Conservation (phyloP, 2,329 filamentous ascomycete species). For the Colletotrichum echinochloae region DNA sequence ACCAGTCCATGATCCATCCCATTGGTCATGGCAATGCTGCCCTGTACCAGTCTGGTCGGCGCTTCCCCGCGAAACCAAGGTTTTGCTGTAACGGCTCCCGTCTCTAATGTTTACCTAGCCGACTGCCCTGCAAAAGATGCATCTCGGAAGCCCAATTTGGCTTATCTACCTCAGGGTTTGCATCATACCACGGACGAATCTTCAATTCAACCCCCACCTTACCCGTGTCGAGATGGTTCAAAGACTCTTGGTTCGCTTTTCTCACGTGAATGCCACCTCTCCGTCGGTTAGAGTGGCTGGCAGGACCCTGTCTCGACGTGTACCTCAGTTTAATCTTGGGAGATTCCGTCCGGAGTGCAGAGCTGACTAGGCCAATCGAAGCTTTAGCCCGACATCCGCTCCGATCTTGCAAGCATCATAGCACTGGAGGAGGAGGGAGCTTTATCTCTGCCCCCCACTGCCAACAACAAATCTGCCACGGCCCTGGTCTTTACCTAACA, state of each 20-base stretch:
- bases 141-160: slow-evolving; percentile 36
- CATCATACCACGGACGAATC: slow-evolving; percentile 27
- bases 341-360: slow-evolving; percentile 24
- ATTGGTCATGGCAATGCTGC: slow-evolving; percentile 10
- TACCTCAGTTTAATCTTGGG: slow-evolving; percentile 8
- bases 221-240: slow-evolving; percentile 14
- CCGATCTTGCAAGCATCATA: slow-evolving; percentile 37
- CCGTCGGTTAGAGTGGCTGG: not conserved
- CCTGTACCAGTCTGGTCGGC: slow-evolving; percentile 14
- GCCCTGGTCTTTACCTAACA: slow-evolving; percentile 39
- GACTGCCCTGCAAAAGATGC: slow-evolving; percentile 37
- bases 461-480: slow-evolving; percentile 27
- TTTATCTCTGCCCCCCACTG: slow-evolving; percentile 41
- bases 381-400: slow-evolving; percentile 21
- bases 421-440: slow-evolving; percentile 20
- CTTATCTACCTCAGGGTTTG: slow-evolving; percentile 40
- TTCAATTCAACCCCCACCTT: slow-evolving; percentile 28
- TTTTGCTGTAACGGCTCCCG: slow-evolving; percentile 20
- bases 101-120: slow-evolving; percentile 20
- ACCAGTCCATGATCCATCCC: not conserved
- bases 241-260: slow-evolving; percentile 5
- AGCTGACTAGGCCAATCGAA: slow-evolving; percentile 22
- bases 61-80: slow-evolving; percentile 28
- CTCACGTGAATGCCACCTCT: not conserved
- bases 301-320: slow-evolving; percentile 23